Base-by-base conservation (phyloP, 495 filamentous ascomycete species). In the Xanthoparmelia taractica region DNA sequence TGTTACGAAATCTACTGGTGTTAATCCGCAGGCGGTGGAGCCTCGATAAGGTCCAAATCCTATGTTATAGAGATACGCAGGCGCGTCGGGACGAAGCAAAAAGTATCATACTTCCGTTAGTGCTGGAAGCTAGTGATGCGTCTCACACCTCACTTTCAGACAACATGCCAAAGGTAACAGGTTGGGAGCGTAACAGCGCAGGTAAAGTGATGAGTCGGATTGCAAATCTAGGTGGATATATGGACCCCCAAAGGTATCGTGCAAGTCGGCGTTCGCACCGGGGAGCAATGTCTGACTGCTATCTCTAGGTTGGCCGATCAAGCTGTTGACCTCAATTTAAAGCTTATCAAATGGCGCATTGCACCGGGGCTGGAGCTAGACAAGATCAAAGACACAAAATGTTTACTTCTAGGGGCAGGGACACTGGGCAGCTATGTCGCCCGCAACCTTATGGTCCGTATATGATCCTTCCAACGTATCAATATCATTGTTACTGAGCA, bases 301-400 rank as follows among this genome's bases (percentile, higher is more conserved):
- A 45, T 18, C 17, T 34, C 23, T 40, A 55, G 58, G 65, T 79
- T 97, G 31, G 94, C 94, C 29, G 92, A 97, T 66, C 91, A 96
- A 73, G 89, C 92, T n/a, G 94, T 97, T 13, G 94, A 98, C 70
- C 84, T 98, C 57, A 98, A 98, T 69, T 80, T 97, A 64, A 97
- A 97, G 75, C 81, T 98, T 59, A 98, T 98, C 84, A 97, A 96
- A 77, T 98, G 94, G 94, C 85, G 94, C 33, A 89, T 98, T 61
- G 90, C 92, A 25, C 94, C 94, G 10, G 84, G 84, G 52, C 78
- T 98, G 29, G 82, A 97, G 71, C 85, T 98, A 17, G 91, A 96
- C 15, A 85, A 81, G 58, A 89, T 97, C 69, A 97, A 96, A 72
- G 81, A 87, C 52, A 93, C 94, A 10, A 96, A 85, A 67, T 98